Conservation (phyloP, 768 basidiomycete genomes). For the Roridomyces roridus region DNA sequence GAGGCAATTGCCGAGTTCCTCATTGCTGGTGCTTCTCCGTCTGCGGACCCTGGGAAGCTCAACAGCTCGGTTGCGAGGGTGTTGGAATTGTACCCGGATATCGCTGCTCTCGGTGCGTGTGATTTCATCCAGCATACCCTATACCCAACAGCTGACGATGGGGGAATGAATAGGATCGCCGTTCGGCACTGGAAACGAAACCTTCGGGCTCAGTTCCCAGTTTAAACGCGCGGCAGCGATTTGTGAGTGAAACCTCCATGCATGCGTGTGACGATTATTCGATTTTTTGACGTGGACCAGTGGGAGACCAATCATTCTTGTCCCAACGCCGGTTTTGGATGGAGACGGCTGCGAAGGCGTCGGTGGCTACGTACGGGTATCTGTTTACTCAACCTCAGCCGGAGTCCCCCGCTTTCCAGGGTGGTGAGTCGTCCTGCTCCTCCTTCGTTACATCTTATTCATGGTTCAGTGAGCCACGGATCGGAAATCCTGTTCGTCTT, state of each 20-base stretch:
- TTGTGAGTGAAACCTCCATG: neutral
- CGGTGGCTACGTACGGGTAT: slow-evolving; percentile 43
- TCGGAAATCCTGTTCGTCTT: slow-evolving; percentile 40
- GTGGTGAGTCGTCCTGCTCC: slow-evolving; percentile 34
- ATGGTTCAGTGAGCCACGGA: slow-evolving; percentile 33
- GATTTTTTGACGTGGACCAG: slow-evolving; percentile 13
- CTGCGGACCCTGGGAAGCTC: slow-evolving; percentile 26
- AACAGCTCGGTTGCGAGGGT: slow-evolving; percentile 27
- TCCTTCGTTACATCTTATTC: slow-evolving; percentile 18
- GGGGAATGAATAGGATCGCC: slow-evolving; percentile 45
- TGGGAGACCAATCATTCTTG: slow-evolving; percentile 26
- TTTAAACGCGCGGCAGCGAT: slow-evolving; percentile 44
- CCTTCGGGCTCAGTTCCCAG: slow-evolving; percentile 45
- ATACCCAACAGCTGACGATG: neutral
- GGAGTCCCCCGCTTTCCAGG: slow-evolving; percentile 27
- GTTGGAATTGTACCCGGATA: slow-evolving; percentile 47
- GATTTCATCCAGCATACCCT: neutral
- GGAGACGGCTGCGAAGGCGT: slow-evolving; percentile 36
- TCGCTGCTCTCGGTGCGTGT: slow-evolving; percentile 35
- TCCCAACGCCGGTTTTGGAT: slow-evolving; percentile 40
- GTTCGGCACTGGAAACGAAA: slow-evolving; percentile 46
- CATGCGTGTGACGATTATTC: neutral
- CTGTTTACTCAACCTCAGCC: slow-evolving; percentile 43
- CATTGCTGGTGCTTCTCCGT: slow-evolving; percentile 31
- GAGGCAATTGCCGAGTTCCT: slow-evolving; percentile 25